Evolutionary conservation across 495 filamentous ascomycete genomes (phyloP).

Genomic region (Chaetomidium leptoderma): DNA sequence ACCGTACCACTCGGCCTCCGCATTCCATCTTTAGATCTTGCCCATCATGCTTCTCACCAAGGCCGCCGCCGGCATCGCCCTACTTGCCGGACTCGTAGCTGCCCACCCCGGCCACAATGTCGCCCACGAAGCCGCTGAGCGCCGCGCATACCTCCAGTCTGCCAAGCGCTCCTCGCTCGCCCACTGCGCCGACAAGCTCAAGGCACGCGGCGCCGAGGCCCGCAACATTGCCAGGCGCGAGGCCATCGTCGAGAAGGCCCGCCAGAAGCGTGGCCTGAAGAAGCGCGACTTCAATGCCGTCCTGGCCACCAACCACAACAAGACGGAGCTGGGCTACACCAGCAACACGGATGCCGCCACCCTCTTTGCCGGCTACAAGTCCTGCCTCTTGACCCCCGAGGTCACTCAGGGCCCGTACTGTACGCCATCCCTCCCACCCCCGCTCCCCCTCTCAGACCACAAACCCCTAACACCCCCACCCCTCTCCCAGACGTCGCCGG

Average conservation of each 20-base stretch:
- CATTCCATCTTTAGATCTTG: too few species aligned
- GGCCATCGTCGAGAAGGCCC: conserved; percentile 21
- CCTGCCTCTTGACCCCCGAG: conserved; percentile 52
- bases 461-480: too few species aligned
- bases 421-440: too few species aligned
- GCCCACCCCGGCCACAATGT: conserved; percentile 20
- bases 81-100: conserved; percentile 12
- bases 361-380: conserved; percentile 50
- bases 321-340: conserved; percentile 43
- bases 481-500: conserved; percentile 36
- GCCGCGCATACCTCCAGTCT: conserved; percentile 14
- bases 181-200: conserved; percentile 48
- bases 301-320: conserved; percentile 38
- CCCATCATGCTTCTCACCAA: conserved; percentile 20
- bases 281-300: conserved; percentile 35
- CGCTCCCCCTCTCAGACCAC: too few species aligned
- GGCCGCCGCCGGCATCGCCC: conserved; percentile 16
- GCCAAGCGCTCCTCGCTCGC: conserved; percentile 17
- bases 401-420: conserved; percentile 55
- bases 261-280: conserved; percentile 22
- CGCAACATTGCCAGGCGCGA: conserved; percentile 46
- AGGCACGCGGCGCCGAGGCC: conserved; percentile 45
- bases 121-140: conserved; percentile 18
- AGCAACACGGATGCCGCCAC: conserved; percentile 38
- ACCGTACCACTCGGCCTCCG: background rate